A percentile compares a stretch with the other conserved stretches of the same genome.
phyloP scores from a whole-genome alignment of 345 rosid species.

The Rhizophora mangle region DNA sequence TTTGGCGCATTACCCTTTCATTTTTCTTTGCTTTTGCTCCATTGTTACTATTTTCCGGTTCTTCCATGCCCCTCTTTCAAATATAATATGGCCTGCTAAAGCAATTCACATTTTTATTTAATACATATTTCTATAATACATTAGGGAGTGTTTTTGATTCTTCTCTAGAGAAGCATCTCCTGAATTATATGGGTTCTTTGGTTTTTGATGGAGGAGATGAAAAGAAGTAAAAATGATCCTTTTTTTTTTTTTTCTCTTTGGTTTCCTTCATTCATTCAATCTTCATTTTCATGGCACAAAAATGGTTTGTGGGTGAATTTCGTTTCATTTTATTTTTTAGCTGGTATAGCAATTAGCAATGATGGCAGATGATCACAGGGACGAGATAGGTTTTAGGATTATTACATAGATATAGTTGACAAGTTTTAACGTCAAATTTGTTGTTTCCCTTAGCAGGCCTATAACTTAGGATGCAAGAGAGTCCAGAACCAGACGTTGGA shows the following conservation, averaged over 20 bases:
- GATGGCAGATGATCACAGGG: not conserved
- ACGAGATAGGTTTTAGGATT: not conserved
- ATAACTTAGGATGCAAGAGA: slow-evolving; percentile 18
- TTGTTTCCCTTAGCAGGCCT: slow-evolving; percentile 20
- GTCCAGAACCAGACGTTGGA: slow-evolving; percentile 20
- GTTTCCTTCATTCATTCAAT: not conserved
- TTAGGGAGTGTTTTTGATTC: slow-evolving; percentile 8
- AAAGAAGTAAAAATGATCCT: slow-evolving; percentile 13
- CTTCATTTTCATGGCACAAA: not conserved
- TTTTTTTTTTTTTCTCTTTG: not conserved
- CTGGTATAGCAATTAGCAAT: not conserved
- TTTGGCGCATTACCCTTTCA: slow-evolving; percentile 16
- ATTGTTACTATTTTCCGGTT: slow-evolving; percentile 1
- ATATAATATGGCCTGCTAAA: not conserved
- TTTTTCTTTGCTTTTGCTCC: slow-evolving; percentile 2
- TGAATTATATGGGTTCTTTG: slow-evolving; percentile 22
- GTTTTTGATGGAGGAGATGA: slow-evolving; percentile 23
- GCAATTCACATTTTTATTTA: not conserved
- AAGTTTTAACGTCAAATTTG: not conserved
- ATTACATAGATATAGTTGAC: not conserved
- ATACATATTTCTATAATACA: not conserved
- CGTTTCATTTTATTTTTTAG: not conserved
- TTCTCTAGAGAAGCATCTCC: not conserved
- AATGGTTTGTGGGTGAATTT: not conserved
- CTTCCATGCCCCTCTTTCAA: not conserved